Percentiles rank a stretch among this genome's conserved stretches.
Evolutionary conservation across 1,284 basidiomycete species (phyloP).

Genomic region (Mycena sp.): DNA sequence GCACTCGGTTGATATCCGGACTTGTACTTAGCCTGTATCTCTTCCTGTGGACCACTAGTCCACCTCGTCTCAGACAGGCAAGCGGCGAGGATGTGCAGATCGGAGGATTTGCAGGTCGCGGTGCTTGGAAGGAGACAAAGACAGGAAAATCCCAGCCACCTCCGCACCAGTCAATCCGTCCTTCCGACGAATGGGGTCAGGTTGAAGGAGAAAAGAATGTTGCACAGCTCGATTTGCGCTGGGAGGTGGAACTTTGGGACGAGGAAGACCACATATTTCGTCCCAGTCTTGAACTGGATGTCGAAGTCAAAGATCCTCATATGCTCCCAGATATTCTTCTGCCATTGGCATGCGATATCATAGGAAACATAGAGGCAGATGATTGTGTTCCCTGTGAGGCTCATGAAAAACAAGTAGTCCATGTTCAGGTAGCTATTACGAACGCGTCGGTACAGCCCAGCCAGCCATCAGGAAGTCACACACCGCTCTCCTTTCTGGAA

Average conservation of each 20-base stretch:
- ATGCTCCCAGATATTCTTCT: conserved; percentile 25
- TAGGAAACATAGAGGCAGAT: conserved; percentile 39
- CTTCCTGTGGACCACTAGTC: too few relatives aligned
- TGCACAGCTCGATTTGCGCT: conserved; percentile 33
- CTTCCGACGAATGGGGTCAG: conserved; percentile 23
- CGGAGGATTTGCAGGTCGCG: too few relatives aligned
- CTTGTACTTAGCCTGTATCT: too few relatives aligned
- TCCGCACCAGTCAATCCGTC: conserved; percentile 40
- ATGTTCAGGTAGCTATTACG: conserved; percentile 45
- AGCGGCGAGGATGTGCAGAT: too few relatives aligned
- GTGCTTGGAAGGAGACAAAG: too few relatives aligned
- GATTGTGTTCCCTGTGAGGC: conserved; percentile 15
- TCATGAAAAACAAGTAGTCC: conserved; percentile 43
- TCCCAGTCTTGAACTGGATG: conserved; percentile 16
- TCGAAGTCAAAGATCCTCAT: conserved; percentile 1
- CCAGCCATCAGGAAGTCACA: neutral
- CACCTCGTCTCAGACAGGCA: too few relatives aligned
- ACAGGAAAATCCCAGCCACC: too few relatives aligned
- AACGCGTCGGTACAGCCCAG: neutral
- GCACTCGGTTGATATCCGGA: too few relatives aligned
- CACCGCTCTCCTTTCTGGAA: conserved; percentile 38
- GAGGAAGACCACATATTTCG: conserved; percentile 1
- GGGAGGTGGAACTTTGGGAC: conserved; percentile 36
- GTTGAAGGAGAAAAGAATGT: conserved; percentile 36
- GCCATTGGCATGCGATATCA: conserved; percentile 35